Conservation (phyloP, 2,329 filamentous ascomycete species). For the Stagonosporopsis rhizophila region DNA sequence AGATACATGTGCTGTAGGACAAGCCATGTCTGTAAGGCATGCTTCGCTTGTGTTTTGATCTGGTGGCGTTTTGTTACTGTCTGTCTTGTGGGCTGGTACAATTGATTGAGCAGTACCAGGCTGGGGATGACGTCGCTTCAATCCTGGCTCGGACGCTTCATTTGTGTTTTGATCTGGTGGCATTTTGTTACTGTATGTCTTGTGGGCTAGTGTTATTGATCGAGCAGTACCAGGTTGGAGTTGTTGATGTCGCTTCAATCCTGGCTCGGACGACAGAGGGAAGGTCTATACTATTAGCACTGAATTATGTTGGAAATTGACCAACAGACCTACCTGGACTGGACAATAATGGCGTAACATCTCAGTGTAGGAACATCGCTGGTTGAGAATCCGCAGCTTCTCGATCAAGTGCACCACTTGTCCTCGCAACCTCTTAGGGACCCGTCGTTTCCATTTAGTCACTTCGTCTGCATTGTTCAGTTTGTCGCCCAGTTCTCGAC, state of each 20-base stretch:
- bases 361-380: slow-evolving; percentile 78
- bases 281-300: slow-evolving; percentile 34
- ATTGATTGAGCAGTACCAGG: slow-evolving; percentile 15
- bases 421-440: slow-evolving; percentile 75
- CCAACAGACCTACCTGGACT: slow-evolving; percentile 29
- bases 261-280: slow-evolving; percentile 34
- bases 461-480: slow-evolving; percentile 26
- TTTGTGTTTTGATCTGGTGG: neutral
- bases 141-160: slow-evolving; percentile 35
- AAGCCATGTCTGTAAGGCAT: slow-evolving; percentile 71
- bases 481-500: slow-evolving; percentile 25
- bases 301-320: neutral
- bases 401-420: slow-evolving; percentile 64
- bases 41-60: slow-evolving; percentile 17
- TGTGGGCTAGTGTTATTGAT: slow-evolving; percentile 13
- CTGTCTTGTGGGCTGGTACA: slow-evolving; percentile 13
- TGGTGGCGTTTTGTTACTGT: neutral
- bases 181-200: neutral
- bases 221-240: slow-evolving; percentile 23
- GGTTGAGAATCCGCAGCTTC: slow-evolving; percentile 73
- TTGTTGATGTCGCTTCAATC: slow-evolving; percentile 34
- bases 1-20: slow-evolving; percentile 72
- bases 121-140: slow-evolving; percentile 33
- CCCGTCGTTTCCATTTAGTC: slow-evolving; percentile 46
- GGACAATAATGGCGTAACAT: slow-evolving; percentile 85